Percentiles rank a stretch among this genome's conserved stretches.
phyloP scores from a whole-genome alignment of 2,329 filamentous ascomycete genomes.

The Cladobotryum protrusum region DNA sequence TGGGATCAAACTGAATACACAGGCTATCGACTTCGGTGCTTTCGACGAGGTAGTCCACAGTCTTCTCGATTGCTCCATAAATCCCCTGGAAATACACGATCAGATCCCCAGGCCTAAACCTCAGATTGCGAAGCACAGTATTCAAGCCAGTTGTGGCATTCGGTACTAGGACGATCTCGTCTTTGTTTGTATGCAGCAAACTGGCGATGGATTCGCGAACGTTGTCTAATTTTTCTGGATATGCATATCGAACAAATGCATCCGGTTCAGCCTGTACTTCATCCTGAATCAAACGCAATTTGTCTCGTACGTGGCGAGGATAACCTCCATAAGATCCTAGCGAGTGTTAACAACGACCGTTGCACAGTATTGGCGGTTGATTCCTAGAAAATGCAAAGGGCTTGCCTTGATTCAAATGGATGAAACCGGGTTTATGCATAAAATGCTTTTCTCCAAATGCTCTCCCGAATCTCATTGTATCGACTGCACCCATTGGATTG shows the following conservation, averaged over 20 bases:
- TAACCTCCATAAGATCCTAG: too few relatives aligned
- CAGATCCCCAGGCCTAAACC: constrained; percentile 1
- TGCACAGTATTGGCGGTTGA: too few relatives aligned
- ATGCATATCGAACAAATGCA: constrained; percentile 6
- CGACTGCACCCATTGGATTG: background rate
- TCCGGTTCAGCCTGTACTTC: too few relatives aligned
- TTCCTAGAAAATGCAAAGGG: too few relatives aligned
- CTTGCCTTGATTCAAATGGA: too few relatives aligned
- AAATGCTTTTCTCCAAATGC: constrained; percentile 7
- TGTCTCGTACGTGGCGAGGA: too few relatives aligned
- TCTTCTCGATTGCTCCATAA: constrained; percentile 9
- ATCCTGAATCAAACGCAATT: too few relatives aligned
- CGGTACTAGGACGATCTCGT: too few relatives aligned
- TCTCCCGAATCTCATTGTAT: background rate
- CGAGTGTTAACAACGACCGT: too few relatives aligned
- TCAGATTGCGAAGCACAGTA: constrained; percentile 8
- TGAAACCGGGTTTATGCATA: constrained; percentile 7
- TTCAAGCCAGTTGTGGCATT: constrained; percentile 3
- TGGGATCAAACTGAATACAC: constrained; percentile 2
- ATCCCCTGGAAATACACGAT: constrained; percentile 4
- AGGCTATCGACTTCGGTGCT: constrained; percentile 4
- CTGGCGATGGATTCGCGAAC: too few relatives aligned
- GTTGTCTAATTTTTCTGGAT: constrained; percentile 1
- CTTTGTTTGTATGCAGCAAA: too few relatives aligned
- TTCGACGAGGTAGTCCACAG: constrained; percentile 7